Base-by-base conservation (phyloP, 768 basidiomycete genomes). In the Naganishia randhawae region DNA sequence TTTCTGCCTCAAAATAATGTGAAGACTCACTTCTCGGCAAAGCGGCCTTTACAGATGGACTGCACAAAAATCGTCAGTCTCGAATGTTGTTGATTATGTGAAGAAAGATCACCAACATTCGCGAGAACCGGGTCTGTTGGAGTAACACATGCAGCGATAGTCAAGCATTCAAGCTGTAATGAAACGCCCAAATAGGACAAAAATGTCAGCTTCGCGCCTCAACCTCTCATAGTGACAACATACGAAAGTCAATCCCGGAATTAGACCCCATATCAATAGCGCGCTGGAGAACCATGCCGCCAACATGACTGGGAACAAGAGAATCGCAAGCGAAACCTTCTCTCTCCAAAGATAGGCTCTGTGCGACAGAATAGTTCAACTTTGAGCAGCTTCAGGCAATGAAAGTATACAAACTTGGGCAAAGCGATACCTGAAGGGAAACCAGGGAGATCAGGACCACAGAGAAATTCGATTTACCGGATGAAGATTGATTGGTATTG, bases 71-170 rank as follows among this genome's bases (percentile, higher is more conserved):
- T 27, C n/a, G 17, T 27, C 2, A n/a, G 22, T 63, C n/a, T n/a
- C n/a, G n/a, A n/a, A 3, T 9, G 11, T 7, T 4, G n/a, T 35
- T 16, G 22, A 27, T 51, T 17, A 29, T 10, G 27, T 1, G 19
- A 0, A 22, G 50, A 69, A 48, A 75, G 72, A 61, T 73, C 72
- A 64, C 68, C 54, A 14, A 69, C 69, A 50, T 80, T 81, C 8
- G 80, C 78, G 11, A 82, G 63, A 22, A 82, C 81, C 0, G 82
- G 82, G 67, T 83, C 82, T 0, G 82, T 83, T 9, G 82, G 81
- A 0, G 82, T 82, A 22, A 83, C 74, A 67, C 80, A 82, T 0
- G 80, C 77, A 0, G 76, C 77, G 55, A 82, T 81, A 37, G 78
- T 77, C 33, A 83, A 71, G 19, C 69, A 65, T 57, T 83, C 82